These are phyloP conservation scores for Lactifluus echinatus DNA, from an alignment of 768 basidiomycete genomes.

Conservation along the genomic window DNA sequence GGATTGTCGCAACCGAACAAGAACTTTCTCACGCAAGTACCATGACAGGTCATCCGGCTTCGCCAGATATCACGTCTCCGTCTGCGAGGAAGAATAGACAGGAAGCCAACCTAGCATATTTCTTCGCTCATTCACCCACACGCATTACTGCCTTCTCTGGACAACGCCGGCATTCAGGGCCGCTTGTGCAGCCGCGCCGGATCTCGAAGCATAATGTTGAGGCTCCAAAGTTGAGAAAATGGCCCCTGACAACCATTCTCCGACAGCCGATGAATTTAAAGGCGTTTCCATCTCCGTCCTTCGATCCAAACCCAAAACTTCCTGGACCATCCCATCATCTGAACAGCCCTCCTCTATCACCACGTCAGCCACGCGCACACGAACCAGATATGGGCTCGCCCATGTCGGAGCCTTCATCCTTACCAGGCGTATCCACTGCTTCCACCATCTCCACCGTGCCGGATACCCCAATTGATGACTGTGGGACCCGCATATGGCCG, in stretches of 20 bases:
- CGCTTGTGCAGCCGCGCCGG: background rate
- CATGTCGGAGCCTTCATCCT: background rate
- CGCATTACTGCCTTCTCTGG: background rate
- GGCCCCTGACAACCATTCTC: slow-evolving; percentile 9
- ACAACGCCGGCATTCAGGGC: background rate
- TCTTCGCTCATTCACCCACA: slow-evolving; percentile 19
- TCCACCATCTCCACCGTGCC: background rate
- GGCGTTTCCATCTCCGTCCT: background rate
- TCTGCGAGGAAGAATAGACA: background rate
- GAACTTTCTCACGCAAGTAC: background rate
- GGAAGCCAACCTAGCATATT: slow-evolving; percentile 15
- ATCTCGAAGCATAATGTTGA: slow-evolving; percentile 12
- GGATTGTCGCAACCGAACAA: slow-evolving; percentile 9
- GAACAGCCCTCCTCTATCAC: background rate
- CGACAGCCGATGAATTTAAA: slow-evolving; percentile 6
- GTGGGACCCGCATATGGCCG: background rate
- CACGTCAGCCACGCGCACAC: background rate
- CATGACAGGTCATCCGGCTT: background rate
- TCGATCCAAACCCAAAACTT: background rate
- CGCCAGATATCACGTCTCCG: background rate
- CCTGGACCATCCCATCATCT: background rate
- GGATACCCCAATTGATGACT: slow-evolving; percentile 4
- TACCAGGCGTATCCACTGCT: background rate
- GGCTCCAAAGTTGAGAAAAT: slow-evolving; percentile 5
- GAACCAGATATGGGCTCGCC: background rate